Base-by-base conservation (phyloP, 2,329 filamentous ascomycete genomes). In the Penicillium sp. region DNA sequence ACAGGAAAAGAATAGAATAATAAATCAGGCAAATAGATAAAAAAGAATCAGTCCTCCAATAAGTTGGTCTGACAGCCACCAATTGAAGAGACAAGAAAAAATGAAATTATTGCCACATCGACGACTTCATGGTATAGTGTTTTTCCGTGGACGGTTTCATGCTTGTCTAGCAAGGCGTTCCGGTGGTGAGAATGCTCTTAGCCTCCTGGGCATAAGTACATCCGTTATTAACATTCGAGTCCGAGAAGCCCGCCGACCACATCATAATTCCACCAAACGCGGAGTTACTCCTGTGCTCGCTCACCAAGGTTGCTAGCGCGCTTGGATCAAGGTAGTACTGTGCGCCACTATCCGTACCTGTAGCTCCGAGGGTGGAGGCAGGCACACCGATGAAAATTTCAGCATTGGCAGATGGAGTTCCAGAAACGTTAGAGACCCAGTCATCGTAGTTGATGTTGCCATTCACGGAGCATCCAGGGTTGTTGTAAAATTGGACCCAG, bases 401-500 rank as follows among this genome's bases (percentile, higher is more conserved):
- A 12, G 60, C 60, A 43, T 58, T 46, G 44, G 61, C 43, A 27
- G 64, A 53, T 24, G 61, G 42, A 43, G 61, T 51, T 27, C 52
- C 56, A 10, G 53, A 49, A 15, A 63, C 32, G 24, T 58, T 36
- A 5, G 30, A 40, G 3, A 55, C 53, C 61, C 61, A 63, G 7
- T 48, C 54, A 36, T 60, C 32, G 40, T 54, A 68, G 49, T 68
- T 68, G 48, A 66, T 60, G 2, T 55, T 17, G 2, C 58, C 56
- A 26, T 62, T 55, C 48, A 60, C 51, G 12, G 62, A 62, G 46
- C 63, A 69, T 34, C 60, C 59, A 13, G 65, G 68, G 34, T 74
- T 77, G 56, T 78, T 78, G 63, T 76, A 78, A 59, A 75, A 77
- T 50, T 78, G 75, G 8, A 77, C 68, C 55, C 69, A 77, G n/a